Evolutionary conservation across 352 stramenopile species (phyloP), one percentile per base, ranked within the genome.

Genomic region (Globisporangium emineosum): DNA sequence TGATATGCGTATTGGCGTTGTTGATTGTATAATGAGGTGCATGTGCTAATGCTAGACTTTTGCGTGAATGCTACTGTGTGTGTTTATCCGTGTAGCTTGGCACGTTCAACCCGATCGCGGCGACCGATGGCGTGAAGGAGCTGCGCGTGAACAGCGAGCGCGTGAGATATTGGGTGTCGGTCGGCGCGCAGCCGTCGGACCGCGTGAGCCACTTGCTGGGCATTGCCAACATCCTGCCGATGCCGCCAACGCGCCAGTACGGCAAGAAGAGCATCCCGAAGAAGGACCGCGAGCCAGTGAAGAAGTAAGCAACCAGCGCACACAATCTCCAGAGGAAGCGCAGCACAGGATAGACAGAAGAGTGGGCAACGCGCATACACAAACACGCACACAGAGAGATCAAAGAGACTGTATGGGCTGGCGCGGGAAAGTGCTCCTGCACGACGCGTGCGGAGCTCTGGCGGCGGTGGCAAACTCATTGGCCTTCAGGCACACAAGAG

Each of bases 51-150:
- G n/a, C n/a, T n/a, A n/a, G n/a, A n/a, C n/a, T n/a, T n/a, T n/a
- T n/a, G n/a, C n/a, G n/a, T n/a, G n/a, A n/a, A n/a, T n/a, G n/a
- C n/a, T n/a, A n/a, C n/a, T 55, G 2, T 56, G 27, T 35, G 12
- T 62, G 27, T n/a, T n/a, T 60, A 0, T 27, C 8, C 33, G 2
- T 30, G 29, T 47, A 94, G 86, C 70, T 96, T 45, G 87, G 87
- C 65, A 96, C 87, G 73, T 94, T 90, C 71, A 94, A 94, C 76
- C 87, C 87, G 37, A 90, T 96, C 60, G 87, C 87, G 15, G 87
- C 83, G 49, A 78, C 67, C 49, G 86, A 94, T 56, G 87, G 87
- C 60, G 83, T 96, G 60, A 96, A 96, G 74, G 85, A 96, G 66
- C 74, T 96, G 58, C 87, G 86, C 64, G 81, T 96, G 35, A 94